Evolutionary conservation across 2,329 filamentous ascomycete genomes (phyloP), one percentile per base, ranked within the genome.

Genomic region (Alternaria sp.): DNA sequence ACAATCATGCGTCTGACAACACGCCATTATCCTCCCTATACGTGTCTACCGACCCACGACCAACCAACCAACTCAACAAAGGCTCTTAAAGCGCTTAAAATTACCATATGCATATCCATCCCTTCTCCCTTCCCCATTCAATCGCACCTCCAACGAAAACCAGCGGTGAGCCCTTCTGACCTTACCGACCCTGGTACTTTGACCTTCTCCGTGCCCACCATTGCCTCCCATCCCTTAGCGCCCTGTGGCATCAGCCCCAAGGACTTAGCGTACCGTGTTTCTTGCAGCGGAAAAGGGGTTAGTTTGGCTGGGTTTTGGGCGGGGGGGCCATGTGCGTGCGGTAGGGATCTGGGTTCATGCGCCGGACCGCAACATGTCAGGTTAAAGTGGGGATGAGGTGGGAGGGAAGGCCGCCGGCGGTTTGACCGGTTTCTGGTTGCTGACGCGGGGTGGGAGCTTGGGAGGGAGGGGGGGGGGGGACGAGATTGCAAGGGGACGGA

Each of bases 281-380:
- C 41, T 45, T 54, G 51, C 51, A 54, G 41, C 51, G 51, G 51
- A 48, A 54, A 54, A 53, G 51, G 40, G 51, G 14, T 45, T 53
- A 53, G 51, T 3, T 17, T n/a, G 51, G 21, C 51, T 44, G 51
- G 51, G 31, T 29, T 29, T 48, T 8, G 17, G 17, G 44, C 44
- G 34, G 31, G 29, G 31, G 44, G 10, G 51, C 51, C 51, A 45
- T 34, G 31, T 36, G 29, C 51, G 41, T 36, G 29, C 51, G 24
- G 33, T 39, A 39, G 37, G 34, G 34, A 29, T 51, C 48, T 51
- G 36, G 48, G 48, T 48, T 48, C 44, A 48, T 48, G 44, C 44
- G 31, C 33, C 48, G 48, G 48, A 41, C 48, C 48, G 48, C 44
- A 29, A 48, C 29, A 48, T 48, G 44, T 48, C 31, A 48, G 31